phyloP scores from a whole-genome alignment of 139 green algal species.

The Zygnema cylindricum region DNA sequence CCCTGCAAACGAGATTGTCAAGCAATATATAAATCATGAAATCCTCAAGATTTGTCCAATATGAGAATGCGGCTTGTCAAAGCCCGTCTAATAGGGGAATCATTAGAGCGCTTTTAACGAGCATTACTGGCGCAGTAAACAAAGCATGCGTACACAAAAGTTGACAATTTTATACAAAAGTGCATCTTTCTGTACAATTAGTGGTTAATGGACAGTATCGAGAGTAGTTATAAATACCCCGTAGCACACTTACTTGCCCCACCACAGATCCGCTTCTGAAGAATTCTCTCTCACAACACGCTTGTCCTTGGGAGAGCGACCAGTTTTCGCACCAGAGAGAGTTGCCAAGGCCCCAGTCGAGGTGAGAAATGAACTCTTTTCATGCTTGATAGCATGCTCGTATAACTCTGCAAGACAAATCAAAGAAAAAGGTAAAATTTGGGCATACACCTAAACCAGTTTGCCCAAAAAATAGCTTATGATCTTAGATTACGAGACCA shows the following conservation, averaged over 20 bases:
- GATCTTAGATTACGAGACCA: too few relatives aligned
- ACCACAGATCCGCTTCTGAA: constrained; percentile 56
- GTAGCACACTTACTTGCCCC: constrained; percentile 43
- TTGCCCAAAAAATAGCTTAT: background rate
- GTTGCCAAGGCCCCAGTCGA: constrained; percentile 78
- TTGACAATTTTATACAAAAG: background rate
- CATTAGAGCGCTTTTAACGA: constrained; percentile 19
- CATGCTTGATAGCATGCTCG: constrained; percentile 51
- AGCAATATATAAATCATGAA: background rate
- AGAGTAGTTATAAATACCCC: background rate
- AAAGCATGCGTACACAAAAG: background rate
- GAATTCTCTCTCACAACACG: constrained; percentile 82
- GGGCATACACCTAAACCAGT: background rate
- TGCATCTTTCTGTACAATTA: background rate
- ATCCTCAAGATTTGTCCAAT: constrained; percentile 23
- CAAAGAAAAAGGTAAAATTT: constrained; percentile 8
- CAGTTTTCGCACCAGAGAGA: constrained; percentile 85
- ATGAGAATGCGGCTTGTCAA: constrained; percentile 4
- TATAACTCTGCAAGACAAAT: constrained; percentile 48
- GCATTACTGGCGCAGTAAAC: background rate
- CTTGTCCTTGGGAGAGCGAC: too few relatives aligned
- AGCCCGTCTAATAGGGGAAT: background rate
- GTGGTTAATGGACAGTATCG: too few relatives aligned
- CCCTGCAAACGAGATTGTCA: too few relatives aligned
- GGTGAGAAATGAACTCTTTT: constrained; percentile 63